Evolutionary conservation across 2,329 filamentous ascomycete genomes (phyloP).

Genomic region (Ophiosphaerella narmari): DNA sequence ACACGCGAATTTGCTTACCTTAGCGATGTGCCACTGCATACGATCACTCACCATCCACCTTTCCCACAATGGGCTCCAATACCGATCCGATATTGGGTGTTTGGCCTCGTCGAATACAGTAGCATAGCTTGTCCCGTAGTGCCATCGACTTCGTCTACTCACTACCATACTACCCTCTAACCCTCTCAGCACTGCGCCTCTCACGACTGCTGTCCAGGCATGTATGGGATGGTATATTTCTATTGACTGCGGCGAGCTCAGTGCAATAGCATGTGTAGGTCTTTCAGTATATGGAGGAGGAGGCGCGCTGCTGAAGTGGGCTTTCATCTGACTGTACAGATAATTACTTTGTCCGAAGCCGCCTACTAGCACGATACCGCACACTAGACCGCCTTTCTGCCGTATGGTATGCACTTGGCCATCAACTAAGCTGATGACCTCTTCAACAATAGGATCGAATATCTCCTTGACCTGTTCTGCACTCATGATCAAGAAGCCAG

Average conservation of each 20-base stretch:
- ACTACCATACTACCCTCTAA: conserved; percentile 81
- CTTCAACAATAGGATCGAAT: conserved; percentile 74
- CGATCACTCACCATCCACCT: conserved; percentile 81
- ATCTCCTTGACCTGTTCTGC: conserved; percentile 72
- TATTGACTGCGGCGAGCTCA: conserved; percentile 62
- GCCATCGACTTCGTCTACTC: conserved; percentile 72
- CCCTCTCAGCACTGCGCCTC: conserved; percentile 75
- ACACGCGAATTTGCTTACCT: conserved; percentile 54
- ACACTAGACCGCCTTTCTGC: conserved; percentile 47
- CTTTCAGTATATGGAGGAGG: conserved; percentile 67
- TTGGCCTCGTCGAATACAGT: conserved; percentile 78
- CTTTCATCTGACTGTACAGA: conserved; percentile 69
- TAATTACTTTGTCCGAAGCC: conserved; percentile 82
- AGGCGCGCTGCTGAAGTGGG: conserved; percentile 63
- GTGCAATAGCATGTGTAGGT: conserved; percentile 66
- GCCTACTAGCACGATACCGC: conserved; percentile 78
- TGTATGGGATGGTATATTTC: conserved; percentile 84
- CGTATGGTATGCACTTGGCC: conserved; percentile 51
- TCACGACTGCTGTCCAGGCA: conserved; percentile 79
- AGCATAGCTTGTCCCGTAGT: conserved; percentile 81
- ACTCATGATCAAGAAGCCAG: conserved; percentile 75
- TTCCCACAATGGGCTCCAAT: conserved; percentile 81
- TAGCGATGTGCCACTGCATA: conserved; percentile 86
- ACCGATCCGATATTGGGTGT: conserved; percentile 73
- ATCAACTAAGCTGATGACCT: conserved; percentile 49